phyloP scores from a whole-genome alignment of 1,139 yeast genomes.

The Candida sp. region DNA sequence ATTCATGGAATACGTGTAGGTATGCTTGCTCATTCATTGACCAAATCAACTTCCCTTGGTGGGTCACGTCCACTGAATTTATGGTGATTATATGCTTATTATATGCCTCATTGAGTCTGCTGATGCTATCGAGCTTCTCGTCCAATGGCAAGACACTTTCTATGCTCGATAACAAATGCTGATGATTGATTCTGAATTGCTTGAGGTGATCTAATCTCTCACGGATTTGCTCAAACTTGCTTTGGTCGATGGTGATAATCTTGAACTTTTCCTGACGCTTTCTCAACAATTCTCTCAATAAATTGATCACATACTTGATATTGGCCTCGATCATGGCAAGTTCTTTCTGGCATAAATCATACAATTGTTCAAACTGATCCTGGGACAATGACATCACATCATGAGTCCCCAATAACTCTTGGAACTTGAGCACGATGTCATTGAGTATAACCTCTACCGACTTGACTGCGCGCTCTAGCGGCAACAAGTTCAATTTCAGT shows the following conservation, averaged over 20 bases:
- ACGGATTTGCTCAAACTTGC: constrained; percentile 44
- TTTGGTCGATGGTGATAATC: constrained; percentile 59
- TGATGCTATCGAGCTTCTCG: constrained; percentile 18
- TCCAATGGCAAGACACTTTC: constrained; percentile 24
- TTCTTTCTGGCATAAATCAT: constrained; percentile 20
- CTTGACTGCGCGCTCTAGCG: constrained; percentile 64
- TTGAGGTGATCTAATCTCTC: constrained; percentile 50
- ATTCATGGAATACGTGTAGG: constrained; percentile 21
- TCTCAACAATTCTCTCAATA: constrained; percentile 77
- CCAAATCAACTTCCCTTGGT: constrained; percentile 39
- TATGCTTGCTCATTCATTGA: constrained; percentile 33
- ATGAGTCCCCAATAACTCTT: constrained; percentile 19
- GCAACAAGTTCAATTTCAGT: constrained; percentile 58
- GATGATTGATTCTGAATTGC: constrained; percentile 57
- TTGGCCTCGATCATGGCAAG: constrained; percentile 35
- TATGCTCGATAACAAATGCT: constrained; percentile 52
- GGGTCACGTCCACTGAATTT: constrained; percentile 37
- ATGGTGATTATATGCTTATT: constrained; percentile 29
- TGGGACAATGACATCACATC: constrained; percentile 32
- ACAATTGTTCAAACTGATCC: constrained; percentile 23
- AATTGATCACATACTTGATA: constrained; percentile 40
- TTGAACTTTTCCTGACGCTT: constrained; percentile 77
- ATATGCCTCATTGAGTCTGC: constrained; percentile 33
- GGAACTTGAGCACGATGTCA: constrained; percentile 34
- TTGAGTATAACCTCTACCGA: constrained; percentile 62